Evolutionary conservation across 768 basidiomycete species (phyloP).

Genomic region (Kwoniella heveanensis): DNA sequence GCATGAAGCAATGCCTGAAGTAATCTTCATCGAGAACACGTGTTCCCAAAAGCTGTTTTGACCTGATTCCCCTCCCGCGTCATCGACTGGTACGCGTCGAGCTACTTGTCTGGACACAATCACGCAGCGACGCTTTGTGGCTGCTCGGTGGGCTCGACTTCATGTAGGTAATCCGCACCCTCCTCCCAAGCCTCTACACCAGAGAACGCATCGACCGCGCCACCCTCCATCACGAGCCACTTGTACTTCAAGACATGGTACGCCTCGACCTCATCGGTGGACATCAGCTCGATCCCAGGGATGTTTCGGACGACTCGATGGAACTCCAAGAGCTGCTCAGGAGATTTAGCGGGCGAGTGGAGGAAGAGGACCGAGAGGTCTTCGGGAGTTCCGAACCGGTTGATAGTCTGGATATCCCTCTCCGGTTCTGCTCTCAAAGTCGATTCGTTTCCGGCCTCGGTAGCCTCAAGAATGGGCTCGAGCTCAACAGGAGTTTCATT

Average conservation of each 20-base stretch:
- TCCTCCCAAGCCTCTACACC: conserved; percentile 11
- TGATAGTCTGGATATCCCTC: conserved; percentile 17
- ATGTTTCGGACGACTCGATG: conserved; percentile 71
- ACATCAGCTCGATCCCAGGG: conserved; percentile 65
- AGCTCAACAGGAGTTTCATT: background rate
- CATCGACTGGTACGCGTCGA: too few species aligned
- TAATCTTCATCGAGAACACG: too few species aligned
- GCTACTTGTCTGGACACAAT: too few species aligned
- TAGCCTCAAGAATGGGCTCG: conserved; percentile 49
- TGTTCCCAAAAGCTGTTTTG: too few species aligned
- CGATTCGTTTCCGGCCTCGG: conserved; percentile 45
- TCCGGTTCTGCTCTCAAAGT: background rate
- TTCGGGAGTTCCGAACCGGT: conserved; percentile 37
- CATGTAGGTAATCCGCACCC: conserved; percentile 11
- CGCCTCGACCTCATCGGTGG: conserved; percentile 66
- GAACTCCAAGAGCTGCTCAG: conserved; percentile 54
- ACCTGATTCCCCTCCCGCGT: too few species aligned
- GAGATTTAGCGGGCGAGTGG: conserved; percentile 29
- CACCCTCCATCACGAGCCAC: conserved; percentile 75
- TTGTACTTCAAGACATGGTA: conserved; percentile 84
- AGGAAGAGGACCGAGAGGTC: conserved; percentile 51
- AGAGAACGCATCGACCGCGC: conserved; percentile 67
- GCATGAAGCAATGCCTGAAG: too few species aligned
- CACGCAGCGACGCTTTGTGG: background rate
- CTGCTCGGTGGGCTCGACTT: conserved; percentile 4